A percentile compares a stretch with the other conserved stretches of the same genome.
These are phyloP conservation scores for Coniochaeta prunicola DNA, from an alignment of 2,329 filamentous ascomycete species.

Conservation along the genomic window DNA sequence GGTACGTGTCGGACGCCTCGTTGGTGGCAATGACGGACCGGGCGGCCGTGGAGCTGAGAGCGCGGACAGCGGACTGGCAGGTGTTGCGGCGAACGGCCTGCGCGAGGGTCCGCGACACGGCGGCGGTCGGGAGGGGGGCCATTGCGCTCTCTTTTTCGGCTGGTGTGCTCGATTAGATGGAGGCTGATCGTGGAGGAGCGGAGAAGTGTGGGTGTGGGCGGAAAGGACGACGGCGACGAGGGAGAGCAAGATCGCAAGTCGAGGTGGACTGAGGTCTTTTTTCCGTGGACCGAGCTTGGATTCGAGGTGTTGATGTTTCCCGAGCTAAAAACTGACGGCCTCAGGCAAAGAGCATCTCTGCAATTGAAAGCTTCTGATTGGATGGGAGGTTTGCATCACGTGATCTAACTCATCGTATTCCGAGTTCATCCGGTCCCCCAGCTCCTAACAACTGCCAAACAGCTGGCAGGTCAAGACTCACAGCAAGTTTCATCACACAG, in stretches of 20 bases:
- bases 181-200: constrained; percentile 6
- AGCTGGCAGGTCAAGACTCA: background rate
- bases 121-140: constrained; percentile 61
- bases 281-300: constrained; percentile 19
- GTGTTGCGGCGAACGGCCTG: constrained; percentile 33
- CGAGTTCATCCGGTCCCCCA: background rate
- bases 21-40: constrained; percentile 35
- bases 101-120: constrained; percentile 62
- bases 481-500: too few relatives aligned
- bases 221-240: constrained; percentile 16
- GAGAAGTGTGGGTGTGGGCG: constrained; percentile 19
- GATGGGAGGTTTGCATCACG: constrained; percentile 15
- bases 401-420: constrained; percentile 2
- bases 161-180: constrained; percentile 12
- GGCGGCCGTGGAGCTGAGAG: constrained; percentile 48
- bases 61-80: constrained; percentile 37
- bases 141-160: constrained; percentile 33
- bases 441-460: background rate
- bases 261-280: constrained; percentile 42
- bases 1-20: constrained; percentile 35
- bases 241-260: constrained; percentile 8
- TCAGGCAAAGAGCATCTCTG: constrained; percentile 29
- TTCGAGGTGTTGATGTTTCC: constrained; percentile 14
- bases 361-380: constrained; percentile 41
- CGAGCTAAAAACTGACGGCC: constrained; percentile 28